Percentiles rank a stretch among this genome's conserved stretches.
Conservation (phyloP, 2,329 filamentous ascomycete species). For the Fusarium ramigenum region DNA sequence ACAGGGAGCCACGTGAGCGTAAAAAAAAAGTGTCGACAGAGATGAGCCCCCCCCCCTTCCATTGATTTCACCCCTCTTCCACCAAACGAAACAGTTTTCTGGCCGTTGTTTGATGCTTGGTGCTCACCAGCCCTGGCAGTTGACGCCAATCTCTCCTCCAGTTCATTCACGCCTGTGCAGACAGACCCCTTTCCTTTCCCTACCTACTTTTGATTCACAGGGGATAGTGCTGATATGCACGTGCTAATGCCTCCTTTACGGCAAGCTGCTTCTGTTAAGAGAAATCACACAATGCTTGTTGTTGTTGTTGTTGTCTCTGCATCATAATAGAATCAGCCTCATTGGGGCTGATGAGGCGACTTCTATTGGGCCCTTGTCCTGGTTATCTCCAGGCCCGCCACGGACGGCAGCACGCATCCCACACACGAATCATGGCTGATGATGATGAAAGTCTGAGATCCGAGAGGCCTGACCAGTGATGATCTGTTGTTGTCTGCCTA, state of each 20-base stretch:
- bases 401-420: slow-evolving; percentile 14
- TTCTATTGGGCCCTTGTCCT: slow-evolving; percentile 9
- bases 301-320: slow-evolving; percentile 7
- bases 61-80: slow-evolving; percentile 38
- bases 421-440: slow-evolving; percentile 16
- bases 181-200: background rate
- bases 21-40: slow-evolving; percentile 29
- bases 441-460: slow-evolving; percentile 7
- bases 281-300: slow-evolving; percentile 1
- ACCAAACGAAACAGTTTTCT: slow-evolving; percentile 29
- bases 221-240: slow-evolving; percentile 1
- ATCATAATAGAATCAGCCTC: slow-evolving; percentile 23
- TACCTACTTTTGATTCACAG: slow-evolving; percentile 3
- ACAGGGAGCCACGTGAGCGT: slow-evolving; percentile 33
- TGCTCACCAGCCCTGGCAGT: slow-evolving; percentile 15
- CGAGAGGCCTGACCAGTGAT: background rate
- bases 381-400: slow-evolving; percentile 18
- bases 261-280: background rate
- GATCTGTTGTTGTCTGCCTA: background rate
- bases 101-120: background rate
- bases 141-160: slow-evolving; percentile 20
- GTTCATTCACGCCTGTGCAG: slow-evolving; percentile 4
- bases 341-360: slow-evolving; percentile 23
- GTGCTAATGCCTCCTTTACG: background rate
- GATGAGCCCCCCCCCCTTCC: slow-evolving; percentile 15